Percentiles rank a stretch among this genome's conserved stretches.
These are phyloP conservation scores for Neoboletus brunneissimus DNA, from an alignment of 768 basidiomycete genomes.

Conservation along the genomic window DNA sequence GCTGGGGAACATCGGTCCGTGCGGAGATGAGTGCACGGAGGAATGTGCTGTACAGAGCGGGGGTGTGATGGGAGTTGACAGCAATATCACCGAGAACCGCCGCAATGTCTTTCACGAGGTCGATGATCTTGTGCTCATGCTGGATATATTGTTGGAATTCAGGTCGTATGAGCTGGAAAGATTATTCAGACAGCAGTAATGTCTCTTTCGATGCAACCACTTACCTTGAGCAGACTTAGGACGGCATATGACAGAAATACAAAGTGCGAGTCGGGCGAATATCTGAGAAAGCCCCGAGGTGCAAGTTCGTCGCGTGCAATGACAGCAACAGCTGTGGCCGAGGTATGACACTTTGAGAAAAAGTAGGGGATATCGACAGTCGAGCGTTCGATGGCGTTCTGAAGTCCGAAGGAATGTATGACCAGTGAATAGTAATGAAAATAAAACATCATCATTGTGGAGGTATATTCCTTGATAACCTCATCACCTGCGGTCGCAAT, in stretches of 20 bases:
- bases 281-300: constrained; percentile 72
- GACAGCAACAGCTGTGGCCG: constrained; percentile 65
- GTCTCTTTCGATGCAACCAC: constrained; percentile 7
- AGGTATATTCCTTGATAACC: constrained; percentile 24
- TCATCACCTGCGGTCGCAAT: constrained; percentile 24
- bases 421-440: constrained; percentile 85
- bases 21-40: constrained; percentile 73
- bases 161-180: constrained; percentile 70
- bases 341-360: constrained; percentile 73
- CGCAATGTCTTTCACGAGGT: constrained; percentile 77
- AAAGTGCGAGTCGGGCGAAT: constrained; percentile 87
- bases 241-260: constrained; percentile 94
- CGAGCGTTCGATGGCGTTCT: constrained; percentile 86
- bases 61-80: constrained; percentile 79
- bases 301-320: constrained; percentile 78
- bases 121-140: constrained; percentile 67
- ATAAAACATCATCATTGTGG: constrained; percentile 59
- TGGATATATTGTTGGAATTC: constrained; percentile 78
- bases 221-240: constrained; percentile 85
- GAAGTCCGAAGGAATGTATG: constrained; percentile 93
- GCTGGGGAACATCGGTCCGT: constrained; percentile 32
- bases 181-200: constrained; percentile 11
- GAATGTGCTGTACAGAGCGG: constrained; percentile 84
- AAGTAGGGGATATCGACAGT: constrained; percentile 77
- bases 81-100: constrained; percentile 75